These are phyloP conservation scores for Globisporangium cystogenes DNA, from an alignment of 352 stramenopile genomes.

Conservation along the genomic window DNA sequence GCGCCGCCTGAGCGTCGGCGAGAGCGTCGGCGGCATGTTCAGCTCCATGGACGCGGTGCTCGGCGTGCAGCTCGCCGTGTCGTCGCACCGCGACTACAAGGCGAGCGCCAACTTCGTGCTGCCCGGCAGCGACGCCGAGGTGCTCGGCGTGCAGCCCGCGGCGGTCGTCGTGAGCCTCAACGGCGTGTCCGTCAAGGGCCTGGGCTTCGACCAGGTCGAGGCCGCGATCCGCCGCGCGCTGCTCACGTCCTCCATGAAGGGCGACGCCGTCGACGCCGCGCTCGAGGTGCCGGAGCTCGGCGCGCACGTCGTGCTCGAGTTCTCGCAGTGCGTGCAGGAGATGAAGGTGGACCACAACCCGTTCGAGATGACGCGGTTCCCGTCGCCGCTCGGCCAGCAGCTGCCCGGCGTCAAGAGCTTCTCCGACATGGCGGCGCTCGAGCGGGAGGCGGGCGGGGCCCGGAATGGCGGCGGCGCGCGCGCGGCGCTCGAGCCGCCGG, in stretches of 20 bases:
- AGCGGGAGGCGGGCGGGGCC: background rate
- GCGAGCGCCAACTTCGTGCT: slow-evolving; percentile 64
- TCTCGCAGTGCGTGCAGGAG: slow-evolving; percentile 57
- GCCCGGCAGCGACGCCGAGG: slow-evolving; percentile 38
- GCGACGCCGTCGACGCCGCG: background rate
- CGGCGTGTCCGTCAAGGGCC: slow-evolving; percentile 38
- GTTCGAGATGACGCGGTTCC: slow-evolving; percentile 68
- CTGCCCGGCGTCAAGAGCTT: slow-evolving; percentile 62
- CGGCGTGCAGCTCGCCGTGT: slow-evolving; percentile 54
- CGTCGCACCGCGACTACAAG: slow-evolving; percentile 51
- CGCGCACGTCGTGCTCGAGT: slow-evolving; percentile 37
- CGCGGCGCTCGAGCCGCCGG: background rate
- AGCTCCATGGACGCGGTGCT: slow-evolving; percentile 45
- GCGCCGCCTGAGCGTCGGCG: slow-evolving; percentile 13
- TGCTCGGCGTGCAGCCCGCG: slow-evolving; percentile 37
- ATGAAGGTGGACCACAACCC: slow-evolving; percentile 65
- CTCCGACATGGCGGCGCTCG: slow-evolving; percentile 10
- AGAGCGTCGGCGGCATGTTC: slow-evolving; percentile 32
- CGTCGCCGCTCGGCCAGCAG: slow-evolving; percentile 58
- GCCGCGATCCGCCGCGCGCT: slow-evolving; percentile 30
- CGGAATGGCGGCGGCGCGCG: background rate
- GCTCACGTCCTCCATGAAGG: slow-evolving; percentile 13
- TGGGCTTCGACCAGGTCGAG: slow-evolving; percentile 47
- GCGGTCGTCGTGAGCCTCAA: slow-evolving; percentile 59
- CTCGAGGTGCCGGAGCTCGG: slow-evolving; percentile 28